Percentiles rank a stretch among this genome's conserved stretches.
These are phyloP conservation scores for Leishmania amazonensis DNA, from an alignment of 208 protist genomes.

Conservation along the genomic window DNA sequence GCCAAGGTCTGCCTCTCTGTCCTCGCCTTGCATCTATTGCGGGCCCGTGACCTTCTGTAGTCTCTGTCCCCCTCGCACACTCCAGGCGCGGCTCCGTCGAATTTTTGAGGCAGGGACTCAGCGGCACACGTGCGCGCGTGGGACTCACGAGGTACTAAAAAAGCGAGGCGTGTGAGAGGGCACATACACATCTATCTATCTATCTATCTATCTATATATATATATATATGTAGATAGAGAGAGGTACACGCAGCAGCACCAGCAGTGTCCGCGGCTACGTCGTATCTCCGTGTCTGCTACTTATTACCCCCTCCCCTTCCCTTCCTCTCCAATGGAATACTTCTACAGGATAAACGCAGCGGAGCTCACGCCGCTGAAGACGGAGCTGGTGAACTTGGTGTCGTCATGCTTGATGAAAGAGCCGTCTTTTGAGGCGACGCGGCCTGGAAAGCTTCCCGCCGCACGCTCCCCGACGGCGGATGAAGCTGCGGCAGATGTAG, in stretches of 20 bases:
- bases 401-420: constrained; percentile 84
- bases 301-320: constrained; percentile 2
- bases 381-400: constrained; percentile 78
- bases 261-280: not conserved
- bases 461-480: not conserved
- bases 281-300: not conserved
- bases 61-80: not conserved
- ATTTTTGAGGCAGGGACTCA: not conserved
- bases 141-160: not conserved
- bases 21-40: not conserved
- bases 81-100: not conserved
- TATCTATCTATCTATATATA: not conserved
- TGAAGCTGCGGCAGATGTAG: not conserved
- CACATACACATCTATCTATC: not conserved
- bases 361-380: constrained; percentile 63
- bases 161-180: not conserved
- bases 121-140: not conserved
- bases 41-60: not conserved
- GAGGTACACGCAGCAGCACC: not conserved
- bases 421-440: constrained; percentile 43
- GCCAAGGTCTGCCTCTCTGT: not conserved
- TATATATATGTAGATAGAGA: not conserved
- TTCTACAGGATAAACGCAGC: constrained; percentile 17
- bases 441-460: constrained; percentile 1
- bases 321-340: not conserved